A percentile compares a stretch with the other conserved stretches of the same genome.
These are phyloP conservation scores for Saccharomyces uvarum DNA, from an alignment of 1,139 yeast genomes.

Conservation along the genomic window DNA sequence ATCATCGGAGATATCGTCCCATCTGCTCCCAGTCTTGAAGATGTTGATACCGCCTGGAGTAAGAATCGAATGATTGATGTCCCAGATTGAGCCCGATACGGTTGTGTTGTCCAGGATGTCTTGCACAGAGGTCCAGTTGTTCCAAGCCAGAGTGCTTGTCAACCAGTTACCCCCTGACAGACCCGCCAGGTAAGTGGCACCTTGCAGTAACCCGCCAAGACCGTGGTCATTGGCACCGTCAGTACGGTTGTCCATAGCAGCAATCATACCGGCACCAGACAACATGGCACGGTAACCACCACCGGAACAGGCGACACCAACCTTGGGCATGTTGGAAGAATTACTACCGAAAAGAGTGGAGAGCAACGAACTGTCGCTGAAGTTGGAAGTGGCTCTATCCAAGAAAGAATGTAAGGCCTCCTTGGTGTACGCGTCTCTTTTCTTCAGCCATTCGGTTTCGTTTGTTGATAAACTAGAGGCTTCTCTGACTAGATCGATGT, in stretches of 20 bases:
- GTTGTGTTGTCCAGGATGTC: conserved; percentile 41
- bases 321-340: conserved; percentile 21
- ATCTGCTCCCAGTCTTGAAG: conserved; percentile 45
- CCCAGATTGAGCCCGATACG: conserved; percentile 48
- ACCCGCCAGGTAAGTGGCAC: conserved; percentile 66
- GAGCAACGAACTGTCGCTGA: conserved; percentile 33
- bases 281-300: conserved; percentile 92
- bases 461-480: conserved; percentile 30
- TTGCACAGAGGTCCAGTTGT: conserved; percentile 72
- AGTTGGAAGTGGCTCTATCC: conserved; percentile 46
- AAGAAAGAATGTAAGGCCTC: conserved; percentile 51
- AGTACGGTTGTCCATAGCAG: conserved; percentile 73
- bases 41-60: conserved; percentile 62
- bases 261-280: conserved; percentile 72
- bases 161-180: conserved; percentile 38
- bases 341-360: conserved; percentile 2
- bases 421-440: conserved; percentile 48
- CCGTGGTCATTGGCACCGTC: conserved; percentile 50
- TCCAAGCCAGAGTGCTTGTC: conserved; percentile 66
- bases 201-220: conserved; percentile 68
- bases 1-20: conserved; percentile 31
- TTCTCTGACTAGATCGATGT: conserved; percentile 34
- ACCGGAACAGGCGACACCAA: conserved; percentile 77
- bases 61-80: conserved; percentile 46
- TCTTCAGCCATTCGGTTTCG: conserved; percentile 34